phyloP scores from a whole-genome alignment of 495 filamentous ascomycete genomes.

The Sporormia fimetaria region DNA sequence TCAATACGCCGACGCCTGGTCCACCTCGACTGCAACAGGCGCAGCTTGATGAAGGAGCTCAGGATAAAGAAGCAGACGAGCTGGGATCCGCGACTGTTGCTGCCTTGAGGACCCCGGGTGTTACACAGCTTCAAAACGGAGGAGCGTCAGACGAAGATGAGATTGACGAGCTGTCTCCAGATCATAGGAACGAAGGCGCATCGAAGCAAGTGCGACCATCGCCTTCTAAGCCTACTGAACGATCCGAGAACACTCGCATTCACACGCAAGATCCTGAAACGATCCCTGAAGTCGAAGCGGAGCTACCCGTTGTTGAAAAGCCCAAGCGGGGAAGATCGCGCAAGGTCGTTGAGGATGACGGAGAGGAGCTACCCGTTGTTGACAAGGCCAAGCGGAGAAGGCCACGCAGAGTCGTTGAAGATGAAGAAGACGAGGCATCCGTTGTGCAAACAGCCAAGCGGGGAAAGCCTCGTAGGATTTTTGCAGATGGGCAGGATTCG shows the following conservation, averaged over 20 bases:
- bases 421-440: neutral
- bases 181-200: too few species aligned
- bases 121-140: neutral
- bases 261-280: too few species aligned
- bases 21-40: too few species aligned
- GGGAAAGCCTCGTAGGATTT: too few species aligned
- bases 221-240: neutral
- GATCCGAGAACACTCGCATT: too few species aligned
- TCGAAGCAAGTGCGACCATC: neutral
- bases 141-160: neutral
- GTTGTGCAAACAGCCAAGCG: too few species aligned
- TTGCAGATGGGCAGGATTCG: too few species aligned
- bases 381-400: neutral
- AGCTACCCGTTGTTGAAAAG: neutral
- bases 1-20: too few species aligned
- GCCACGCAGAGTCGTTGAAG: neutral
- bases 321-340: neutral
- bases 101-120: neutral
- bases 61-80: too few species aligned
- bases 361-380: conserved; percentile 4
- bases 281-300: conserved; percentile 1
- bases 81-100: neutral
- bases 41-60: too few species aligned
- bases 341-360: neutral
- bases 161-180: conserved; percentile 18